Conservation (phyloP, 2,329 filamentous ascomycete species). For the Colletotrichum musicola region DNA sequence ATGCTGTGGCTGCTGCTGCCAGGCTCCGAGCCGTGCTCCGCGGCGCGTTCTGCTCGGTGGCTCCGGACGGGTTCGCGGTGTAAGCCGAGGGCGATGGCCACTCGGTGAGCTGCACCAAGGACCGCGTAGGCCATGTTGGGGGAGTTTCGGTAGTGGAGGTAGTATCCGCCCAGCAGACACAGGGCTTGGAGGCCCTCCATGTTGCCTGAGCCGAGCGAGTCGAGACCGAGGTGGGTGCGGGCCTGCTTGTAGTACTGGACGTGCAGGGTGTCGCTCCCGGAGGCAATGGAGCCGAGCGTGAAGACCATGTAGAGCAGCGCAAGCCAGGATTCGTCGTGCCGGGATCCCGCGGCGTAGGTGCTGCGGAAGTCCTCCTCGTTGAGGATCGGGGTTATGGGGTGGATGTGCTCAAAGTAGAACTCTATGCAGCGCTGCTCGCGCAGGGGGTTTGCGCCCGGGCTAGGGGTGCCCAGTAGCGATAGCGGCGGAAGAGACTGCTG, state of each 20-base stretch:
- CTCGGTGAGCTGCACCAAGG: conserved; percentile 40
- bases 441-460: conserved; percentile 54
- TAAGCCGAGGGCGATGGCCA: conserved; percentile 41
- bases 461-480: conserved; percentile 43
- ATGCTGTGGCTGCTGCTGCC: conserved; percentile 7
- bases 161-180: conserved; percentile 41
- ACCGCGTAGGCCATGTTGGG: conserved; percentile 43
- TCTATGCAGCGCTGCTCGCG: conserved; percentile 61
- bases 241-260: conserved; percentile 68
- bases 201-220: conserved; percentile 63
- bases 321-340: conserved; percentile 70
- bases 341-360: conserved; percentile 50
- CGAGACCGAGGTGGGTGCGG: conserved; percentile 65
- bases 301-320: conserved; percentile 73
- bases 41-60: background rate
- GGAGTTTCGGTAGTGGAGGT: conserved; percentile 43
- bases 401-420: conserved; percentile 72
- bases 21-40: conserved; percentile 6
- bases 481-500: conserved; percentile 46
- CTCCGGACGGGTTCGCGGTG: conserved; percentile 37
- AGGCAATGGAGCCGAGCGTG: conserved; percentile 71
- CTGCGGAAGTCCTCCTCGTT: conserved; percentile 68
- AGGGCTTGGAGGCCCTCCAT: conserved; percentile 42
- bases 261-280: conserved; percentile 67
- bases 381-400: conserved; percentile 70